Evolutionary conservation across 164 flowering plant genomes (phyloP), one percentile per base, ranked within the genome.

Genomic region (Vitis labrusca): DNA sequence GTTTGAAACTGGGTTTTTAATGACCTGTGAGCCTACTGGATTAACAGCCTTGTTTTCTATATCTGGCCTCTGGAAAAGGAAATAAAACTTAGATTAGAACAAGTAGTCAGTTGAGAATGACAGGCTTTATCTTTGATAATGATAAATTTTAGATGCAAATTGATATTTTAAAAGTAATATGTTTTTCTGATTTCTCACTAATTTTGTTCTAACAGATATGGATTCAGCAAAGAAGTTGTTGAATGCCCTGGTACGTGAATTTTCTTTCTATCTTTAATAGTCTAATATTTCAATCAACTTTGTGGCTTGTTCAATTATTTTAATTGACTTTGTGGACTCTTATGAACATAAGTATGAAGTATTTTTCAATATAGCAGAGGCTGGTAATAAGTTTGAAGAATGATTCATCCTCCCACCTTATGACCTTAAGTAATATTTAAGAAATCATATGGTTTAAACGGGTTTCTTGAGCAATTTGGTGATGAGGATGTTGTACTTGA

Each of bases 171-270:
- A 10, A 60, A 60, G 12, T 3, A 37, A 8, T 30, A 13, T 4
- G 14, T 49, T 9, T 57, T 61, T 8, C 50, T 64, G 37, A 64
- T 37, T 3, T 49, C 55, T 66, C 48, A 52, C 30, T 69, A 58
- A 13, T 16, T 72, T 63, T 69, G 49, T 3, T 60, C 23, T 62
- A 30, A 74, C 85, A 91, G 98, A 87, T 94, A 91, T 72, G 97
- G 97, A 10, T 94, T 94, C 70, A 94, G 96, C 87, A 79, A 78
- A 80, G 96, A 94, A 80, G 77, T 91, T 73, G 96, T 94, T 59
- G 99, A 94, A 73, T 90, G 88, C 76, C 99, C 99, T 72, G 98
- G 98, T 93, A 84, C 66, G 74, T 65, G 12, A 49, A 16, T 67
- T 69, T 54, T 52, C 0, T 37, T 37, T 37, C 44, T 37, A 6